phyloP scores from a whole-genome alignment of 257 asterid species.

The Plantago elongata region DNA sequence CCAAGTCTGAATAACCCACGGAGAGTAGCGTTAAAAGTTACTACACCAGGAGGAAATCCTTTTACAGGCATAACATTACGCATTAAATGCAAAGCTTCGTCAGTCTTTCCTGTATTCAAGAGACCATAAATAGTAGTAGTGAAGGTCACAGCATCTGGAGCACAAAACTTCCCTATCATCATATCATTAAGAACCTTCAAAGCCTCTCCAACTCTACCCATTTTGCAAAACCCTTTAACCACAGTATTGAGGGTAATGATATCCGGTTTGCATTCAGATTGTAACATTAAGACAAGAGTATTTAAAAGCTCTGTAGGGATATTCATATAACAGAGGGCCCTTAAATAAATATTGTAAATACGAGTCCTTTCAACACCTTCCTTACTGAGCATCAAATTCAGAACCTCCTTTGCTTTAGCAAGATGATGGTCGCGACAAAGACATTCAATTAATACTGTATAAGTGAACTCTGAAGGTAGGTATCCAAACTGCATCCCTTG shows the following conservation, averaged over 20 bases:
- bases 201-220: slow-evolving; percentile 70
- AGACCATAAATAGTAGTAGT: slow-evolving; percentile 62
- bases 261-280: slow-evolving; percentile 76
- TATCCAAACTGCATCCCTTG: slow-evolving; percentile 63
- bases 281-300: slow-evolving; percentile 66
- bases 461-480: slow-evolving; percentile 74
- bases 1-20: slow-evolving; percentile 61
- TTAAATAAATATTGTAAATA: slow-evolving; percentile 73
- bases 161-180: slow-evolving; percentile 65
- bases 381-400: slow-evolving; percentile 51
- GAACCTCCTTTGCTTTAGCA: slow-evolving; percentile 59
- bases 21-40: slow-evolving; percentile 61
- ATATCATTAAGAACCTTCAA: slow-evolving; percentile 59
- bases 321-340: slow-evolving; percentile 59
- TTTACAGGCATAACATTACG: slow-evolving; percentile 49
- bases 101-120: slow-evolving; percentile 43
- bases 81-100: slow-evolving; percentile 55
- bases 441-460: slow-evolving; percentile 60
- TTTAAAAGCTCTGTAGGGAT: slow-evolving; percentile 83
- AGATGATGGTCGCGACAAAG: slow-evolving; percentile 60
- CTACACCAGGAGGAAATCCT: slow-evolving; percentile 54
- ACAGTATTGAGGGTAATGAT: slow-evolving; percentile 70
- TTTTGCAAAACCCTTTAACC: slow-evolving; percentile 68
- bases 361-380: slow-evolving; percentile 48
- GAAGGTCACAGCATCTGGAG: slow-evolving; percentile 72